A percentile compares a stretch with the other conserved stretches of the same genome.
phyloP scores from a whole-genome alignment of 306 rosid genomes.

The Hippophae gyantsensis region DNA sequence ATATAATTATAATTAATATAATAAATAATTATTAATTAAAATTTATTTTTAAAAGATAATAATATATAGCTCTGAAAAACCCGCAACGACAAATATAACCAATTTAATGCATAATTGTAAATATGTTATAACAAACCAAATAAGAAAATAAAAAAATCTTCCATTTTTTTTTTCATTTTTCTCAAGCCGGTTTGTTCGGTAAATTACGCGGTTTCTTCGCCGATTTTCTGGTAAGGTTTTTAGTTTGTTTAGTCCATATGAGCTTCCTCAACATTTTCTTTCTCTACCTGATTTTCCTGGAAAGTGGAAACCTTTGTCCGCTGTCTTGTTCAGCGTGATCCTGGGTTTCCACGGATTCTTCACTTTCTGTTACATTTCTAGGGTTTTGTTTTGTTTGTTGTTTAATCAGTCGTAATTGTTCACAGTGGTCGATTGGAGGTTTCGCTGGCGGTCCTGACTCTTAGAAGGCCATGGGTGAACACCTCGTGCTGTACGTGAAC shows the following conservation, averaged over 20 bases:
- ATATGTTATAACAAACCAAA: not conserved
- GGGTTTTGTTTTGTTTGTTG: not conserved
- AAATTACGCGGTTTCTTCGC: slow-evolving; percentile 10
- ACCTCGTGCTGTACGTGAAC: slow-evolving; percentile 71
- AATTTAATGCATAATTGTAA: not conserved
- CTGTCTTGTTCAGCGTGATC: slow-evolving; percentile 25
- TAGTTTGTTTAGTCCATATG: not conserved
- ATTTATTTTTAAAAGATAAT: too few species aligned
- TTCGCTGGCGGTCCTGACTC: not conserved
- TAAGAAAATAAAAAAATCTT: not conserved
- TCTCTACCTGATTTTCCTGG: slow-evolving; percentile 21
- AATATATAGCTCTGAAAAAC: not conserved
- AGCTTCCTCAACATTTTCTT: slow-evolving; percentile 1
- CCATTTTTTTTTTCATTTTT: not conserved
- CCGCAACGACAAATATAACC: not conserved
- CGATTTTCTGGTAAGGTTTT: slow-evolving; percentile 23
- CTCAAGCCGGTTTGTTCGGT: slow-evolving; percentile 14
- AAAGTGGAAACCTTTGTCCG: slow-evolving; percentile 28
- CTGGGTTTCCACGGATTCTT: slow-evolving; percentile 10
- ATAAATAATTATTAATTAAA: too few species aligned
- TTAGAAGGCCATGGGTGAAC: slow-evolving; percentile 61
- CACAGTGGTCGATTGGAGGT: slow-evolving; percentile 18
- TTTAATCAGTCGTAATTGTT: not conserved
- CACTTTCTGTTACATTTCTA: not conserved
- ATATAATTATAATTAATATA: too few species aligned